Conservation (phyloP, 176 grass and related monocot genomes). For the Carex kokanica region DNA sequence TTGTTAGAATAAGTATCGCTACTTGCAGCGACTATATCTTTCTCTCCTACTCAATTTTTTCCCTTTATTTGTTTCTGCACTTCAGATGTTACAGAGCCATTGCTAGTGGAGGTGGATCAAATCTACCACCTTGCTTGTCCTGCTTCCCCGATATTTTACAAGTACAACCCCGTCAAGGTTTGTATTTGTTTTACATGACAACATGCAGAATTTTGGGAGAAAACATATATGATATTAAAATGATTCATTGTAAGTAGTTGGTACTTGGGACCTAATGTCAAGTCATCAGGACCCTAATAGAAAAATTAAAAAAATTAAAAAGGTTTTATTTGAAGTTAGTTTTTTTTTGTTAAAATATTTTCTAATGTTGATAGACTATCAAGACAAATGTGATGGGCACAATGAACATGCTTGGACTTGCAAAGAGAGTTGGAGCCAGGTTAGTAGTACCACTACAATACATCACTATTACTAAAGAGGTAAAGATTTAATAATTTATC, state of each 20-base stretch:
- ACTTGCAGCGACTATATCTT: not conserved
- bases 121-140: constrained; percentile 99
- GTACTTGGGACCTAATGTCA: not conserved
- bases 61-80: constrained; percentile 16
- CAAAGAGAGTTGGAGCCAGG: constrained; percentile 98
- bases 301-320: not conserved
- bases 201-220: not conserved
- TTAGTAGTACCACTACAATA: constrained; percentile 27
- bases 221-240: not conserved
- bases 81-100: constrained; percentile 85
- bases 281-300: not conserved
- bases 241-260: not conserved
- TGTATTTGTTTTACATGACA: constrained; percentile 19
- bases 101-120: constrained; percentile 98
- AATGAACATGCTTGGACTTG: constrained; percentile 99
- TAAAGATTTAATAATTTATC: not conserved
- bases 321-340: not conserved
- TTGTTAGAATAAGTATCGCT: not conserved
- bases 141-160: constrained; percentile 99
- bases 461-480: not conserved
- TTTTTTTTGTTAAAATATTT: constrained; percentile 5
- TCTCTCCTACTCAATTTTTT: not conserved
- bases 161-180: constrained; percentile 99
- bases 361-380: constrained; percentile 64
- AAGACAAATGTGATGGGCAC: constrained; percentile 99